Evolutionary conservation across 768 basidiomycete species (phyloP).

Genomic region (Cantharellus cinnabarinus): DNA sequence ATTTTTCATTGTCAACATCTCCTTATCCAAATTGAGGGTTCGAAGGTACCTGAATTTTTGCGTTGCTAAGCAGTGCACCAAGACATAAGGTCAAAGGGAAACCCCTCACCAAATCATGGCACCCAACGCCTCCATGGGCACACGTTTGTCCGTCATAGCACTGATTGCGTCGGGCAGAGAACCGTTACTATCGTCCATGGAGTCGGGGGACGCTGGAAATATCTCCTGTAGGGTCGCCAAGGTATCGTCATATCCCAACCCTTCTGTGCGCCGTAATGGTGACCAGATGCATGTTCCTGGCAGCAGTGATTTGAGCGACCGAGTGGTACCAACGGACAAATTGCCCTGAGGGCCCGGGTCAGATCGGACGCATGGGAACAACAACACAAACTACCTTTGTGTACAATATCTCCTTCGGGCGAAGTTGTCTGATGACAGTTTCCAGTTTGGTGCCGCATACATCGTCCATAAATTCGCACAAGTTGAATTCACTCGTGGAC

Average conservation of each 20-base stretch:
- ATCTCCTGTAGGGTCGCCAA: slow-evolving; percentile 45
- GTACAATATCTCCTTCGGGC: slow-evolving; percentile 80
- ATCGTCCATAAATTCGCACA: slow-evolving; percentile 82
- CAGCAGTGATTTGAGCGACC: slow-evolving; percentile 61
- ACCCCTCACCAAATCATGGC: slow-evolving; percentile 65
- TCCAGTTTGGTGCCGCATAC: slow-evolving; percentile 81
- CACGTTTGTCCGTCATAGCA: slow-evolving; percentile 39
- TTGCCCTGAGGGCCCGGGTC: slow-evolving; percentile 39
- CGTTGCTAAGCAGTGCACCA: not conserved
- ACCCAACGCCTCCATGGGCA: slow-evolving; percentile 71
- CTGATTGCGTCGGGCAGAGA: slow-evolving; percentile 53
- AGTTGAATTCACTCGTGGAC: slow-evolving; percentile 83
- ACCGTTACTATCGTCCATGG: slow-evolving; percentile 26
- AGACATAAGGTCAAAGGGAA: not conserved
- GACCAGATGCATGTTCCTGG: slow-evolving; percentile 80
- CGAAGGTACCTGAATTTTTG: slow-evolving; percentile 45
- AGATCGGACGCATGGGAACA: not conserved
- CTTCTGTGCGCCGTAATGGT: slow-evolving; percentile 62
- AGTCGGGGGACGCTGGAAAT: slow-evolving; percentile 31
- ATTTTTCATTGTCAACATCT: slow-evolving; percentile 86
- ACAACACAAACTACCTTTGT: slow-evolving; percentile 40
- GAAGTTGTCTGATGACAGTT: slow-evolving; percentile 75
- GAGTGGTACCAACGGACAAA: slow-evolving; percentile 60
- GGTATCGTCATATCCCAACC: slow-evolving; percentile 53
- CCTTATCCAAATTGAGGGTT: slow-evolving; percentile 88